phyloP scores from a whole-genome alignment of 352 stramenopile genomes.

The Aphanomyces euteiches region DNA sequence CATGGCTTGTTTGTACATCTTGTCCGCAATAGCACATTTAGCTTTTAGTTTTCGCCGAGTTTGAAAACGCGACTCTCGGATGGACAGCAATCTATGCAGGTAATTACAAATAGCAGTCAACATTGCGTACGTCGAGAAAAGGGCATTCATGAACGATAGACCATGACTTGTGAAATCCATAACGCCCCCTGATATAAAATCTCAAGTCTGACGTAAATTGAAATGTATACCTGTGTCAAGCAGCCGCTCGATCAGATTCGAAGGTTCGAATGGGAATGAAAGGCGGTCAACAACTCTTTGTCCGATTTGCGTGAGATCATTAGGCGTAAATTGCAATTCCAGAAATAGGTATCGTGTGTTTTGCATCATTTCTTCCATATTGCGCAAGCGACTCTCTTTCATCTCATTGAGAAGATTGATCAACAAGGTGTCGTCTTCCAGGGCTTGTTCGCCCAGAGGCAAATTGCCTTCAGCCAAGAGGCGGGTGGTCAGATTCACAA shows the following conservation, averaged over 20 bases:
- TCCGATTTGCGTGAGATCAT: conserved; percentile 38
- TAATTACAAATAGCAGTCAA: not conserved
- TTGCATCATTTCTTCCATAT: conserved; percentile 48
- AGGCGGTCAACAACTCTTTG: conserved; percentile 14
- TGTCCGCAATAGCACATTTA: conserved; percentile 7
- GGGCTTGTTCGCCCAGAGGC: conserved; percentile 19
- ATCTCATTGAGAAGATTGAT: conserved; percentile 50
- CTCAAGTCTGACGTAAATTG: not conserved
- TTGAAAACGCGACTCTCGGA: conserved; percentile 4
- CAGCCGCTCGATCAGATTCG: conserved; percentile 17
- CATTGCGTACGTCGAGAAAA: conserved; percentile 19
- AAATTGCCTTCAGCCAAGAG: conserved; percentile 26
- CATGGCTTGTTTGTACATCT: conserved; percentile 6
- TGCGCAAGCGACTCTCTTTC: conserved; percentile 52
- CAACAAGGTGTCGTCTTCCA: conserved; percentile 42
- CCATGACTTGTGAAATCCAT: conserved; percentile 28
- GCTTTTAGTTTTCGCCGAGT: conserved; percentile 2
- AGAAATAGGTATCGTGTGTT: conserved; percentile 44
- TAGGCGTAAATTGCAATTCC: conserved; percentile 44
- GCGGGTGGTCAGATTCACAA: conserved; percentile 25
- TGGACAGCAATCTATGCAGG: conserved; percentile 9
- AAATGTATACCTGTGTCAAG: conserved; percentile 25
- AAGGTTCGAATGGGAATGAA: conserved; percentile 27
- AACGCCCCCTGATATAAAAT: conserved; percentile 9
- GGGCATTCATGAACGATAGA: conserved; percentile 26